Evolutionary conservation across 2,329 filamentous ascomycete genomes (phyloP).

Genomic region (Penicillium olsonii): DNA sequence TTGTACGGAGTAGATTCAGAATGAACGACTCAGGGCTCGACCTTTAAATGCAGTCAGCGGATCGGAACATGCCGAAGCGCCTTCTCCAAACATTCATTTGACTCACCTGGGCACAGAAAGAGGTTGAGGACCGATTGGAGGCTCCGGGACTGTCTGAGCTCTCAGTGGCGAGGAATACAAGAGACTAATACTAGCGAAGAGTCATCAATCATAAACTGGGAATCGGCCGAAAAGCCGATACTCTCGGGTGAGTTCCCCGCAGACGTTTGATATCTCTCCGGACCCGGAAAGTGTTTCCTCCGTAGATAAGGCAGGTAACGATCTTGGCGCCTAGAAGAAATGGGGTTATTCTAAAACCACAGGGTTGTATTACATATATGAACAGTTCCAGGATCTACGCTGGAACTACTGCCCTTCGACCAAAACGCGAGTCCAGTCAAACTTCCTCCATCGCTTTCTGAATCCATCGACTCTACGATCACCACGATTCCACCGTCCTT

Average conservation of each 20-base stretch:
- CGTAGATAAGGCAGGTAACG: background rate
- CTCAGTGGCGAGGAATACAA: too few species aligned
- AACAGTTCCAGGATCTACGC: background rate
- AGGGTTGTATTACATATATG: background rate
- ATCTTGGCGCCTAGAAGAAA: too few species aligned
- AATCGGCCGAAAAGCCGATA: conserved; percentile 16
- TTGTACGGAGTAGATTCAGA: too few species aligned
- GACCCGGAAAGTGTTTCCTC: background rate
- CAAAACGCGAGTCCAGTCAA: conserved; percentile 78
- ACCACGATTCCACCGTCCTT: conserved; percentile 79
- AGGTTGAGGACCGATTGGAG: too few species aligned
- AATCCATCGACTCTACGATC: conserved; percentile 71
- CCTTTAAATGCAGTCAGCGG: background rate
- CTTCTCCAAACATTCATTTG: conserved; percentile 6
- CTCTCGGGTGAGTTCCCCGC: conserved; percentile 14
- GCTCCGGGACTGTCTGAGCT: too few species aligned
- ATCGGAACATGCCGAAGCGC: conserved; percentile 6
- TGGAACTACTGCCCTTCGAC: conserved; percentile 46
- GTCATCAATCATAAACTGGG: conserved; percentile 8
- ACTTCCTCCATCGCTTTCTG: conserved; percentile 83
- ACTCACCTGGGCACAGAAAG: too few species aligned
- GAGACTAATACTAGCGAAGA: too few species aligned
- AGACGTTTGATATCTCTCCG: background rate
- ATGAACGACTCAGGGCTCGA: too few species aligned
- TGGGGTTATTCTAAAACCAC: too few species aligned